phyloP scores from a whole-genome alignment of 2,329 filamentous ascomycete genomes.

The Colletotrichum phormii region DNA sequence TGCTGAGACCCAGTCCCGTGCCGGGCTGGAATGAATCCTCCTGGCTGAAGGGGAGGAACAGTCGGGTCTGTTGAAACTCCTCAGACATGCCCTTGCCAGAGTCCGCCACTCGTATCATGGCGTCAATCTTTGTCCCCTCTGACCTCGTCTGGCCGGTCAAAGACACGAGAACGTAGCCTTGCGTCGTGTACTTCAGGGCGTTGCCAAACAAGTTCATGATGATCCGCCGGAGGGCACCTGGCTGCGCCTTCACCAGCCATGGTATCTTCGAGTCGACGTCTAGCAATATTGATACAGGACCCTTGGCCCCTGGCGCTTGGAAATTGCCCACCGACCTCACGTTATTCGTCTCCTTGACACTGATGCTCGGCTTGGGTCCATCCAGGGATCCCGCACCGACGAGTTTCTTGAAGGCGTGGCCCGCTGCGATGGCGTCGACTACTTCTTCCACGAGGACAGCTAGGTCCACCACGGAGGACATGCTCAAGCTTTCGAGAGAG shows the following conservation, averaged over 20 bases:
- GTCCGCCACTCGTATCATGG: constrained; percentile 64
- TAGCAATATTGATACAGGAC: constrained; percentile 58
- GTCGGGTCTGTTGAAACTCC: constrained; percentile 68
- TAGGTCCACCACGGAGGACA: constrained; percentile 47
- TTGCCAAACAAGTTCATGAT: constrained; percentile 74
- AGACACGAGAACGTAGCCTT: constrained; percentile 60
- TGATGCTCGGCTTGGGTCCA: constrained; percentile 34
- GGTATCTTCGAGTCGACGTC: constrained; percentile 58
- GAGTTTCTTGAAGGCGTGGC: constrained; percentile 47
- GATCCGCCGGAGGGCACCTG: constrained; percentile 63
- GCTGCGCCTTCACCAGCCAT: constrained; percentile 66
- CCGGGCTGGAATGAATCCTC: constrained; percentile 71
- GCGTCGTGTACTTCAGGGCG: constrained; percentile 70
- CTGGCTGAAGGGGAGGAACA: constrained; percentile 73
- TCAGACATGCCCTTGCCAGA: constrained; percentile 74
- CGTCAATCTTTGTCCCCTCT: constrained; percentile 40
- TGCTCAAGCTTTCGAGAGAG: constrained; percentile 46
- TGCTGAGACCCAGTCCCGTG: constrained; percentile 71
- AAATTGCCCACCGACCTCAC: constrained; percentile 21
- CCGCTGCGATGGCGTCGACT: constrained; percentile 50
- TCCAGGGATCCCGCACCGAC: constrained; percentile 1
- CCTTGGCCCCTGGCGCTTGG: constrained; percentile 39
- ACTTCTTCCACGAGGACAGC: constrained; percentile 51
- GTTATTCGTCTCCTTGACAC: neutral
- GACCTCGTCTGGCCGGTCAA: constrained; percentile 41